These are phyloP conservation scores for Acer yangbiense DNA, from an alignment of 345 rosid species.

Conservation along the genomic window DNA sequence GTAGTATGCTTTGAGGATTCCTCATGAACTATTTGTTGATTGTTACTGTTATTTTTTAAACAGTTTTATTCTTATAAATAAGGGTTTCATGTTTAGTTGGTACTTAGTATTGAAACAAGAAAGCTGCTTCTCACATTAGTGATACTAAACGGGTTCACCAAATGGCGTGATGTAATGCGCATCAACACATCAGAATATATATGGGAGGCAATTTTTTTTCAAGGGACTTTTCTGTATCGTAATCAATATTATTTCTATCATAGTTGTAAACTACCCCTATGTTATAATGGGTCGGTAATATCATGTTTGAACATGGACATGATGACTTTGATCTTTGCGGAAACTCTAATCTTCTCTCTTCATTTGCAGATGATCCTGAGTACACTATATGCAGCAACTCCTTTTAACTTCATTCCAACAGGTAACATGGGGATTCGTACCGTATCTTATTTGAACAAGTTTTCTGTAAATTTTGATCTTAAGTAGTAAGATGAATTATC, in stretches of 20 bases:
- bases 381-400: constrained; percentile 59
- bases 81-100: background rate
- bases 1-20: background rate
- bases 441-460: background rate
- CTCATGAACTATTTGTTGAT: background rate
- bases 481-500: background rate
- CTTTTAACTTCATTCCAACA: constrained; percentile 70
- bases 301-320: background rate
- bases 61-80: background rate
- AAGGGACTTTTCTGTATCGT: no score
- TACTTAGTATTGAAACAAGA: background rate
- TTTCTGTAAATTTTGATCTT: background rate
- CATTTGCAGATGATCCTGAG: constrained; percentile 66
- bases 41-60: background rate
- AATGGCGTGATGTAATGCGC: no score
- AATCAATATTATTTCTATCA: background rate
- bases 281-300: background rate
- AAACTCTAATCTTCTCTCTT: background rate
- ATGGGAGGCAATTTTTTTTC: no score
- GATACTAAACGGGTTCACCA: background rate
- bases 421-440: constrained; percentile 35
- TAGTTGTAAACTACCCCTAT: background rate
- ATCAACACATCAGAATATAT: no score
- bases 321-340: background rate
- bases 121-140: background rate